These are phyloP conservation scores for Brassica rapa DNA, from an alignment of 345 rosid species.

Conservation along the genomic window DNA sequence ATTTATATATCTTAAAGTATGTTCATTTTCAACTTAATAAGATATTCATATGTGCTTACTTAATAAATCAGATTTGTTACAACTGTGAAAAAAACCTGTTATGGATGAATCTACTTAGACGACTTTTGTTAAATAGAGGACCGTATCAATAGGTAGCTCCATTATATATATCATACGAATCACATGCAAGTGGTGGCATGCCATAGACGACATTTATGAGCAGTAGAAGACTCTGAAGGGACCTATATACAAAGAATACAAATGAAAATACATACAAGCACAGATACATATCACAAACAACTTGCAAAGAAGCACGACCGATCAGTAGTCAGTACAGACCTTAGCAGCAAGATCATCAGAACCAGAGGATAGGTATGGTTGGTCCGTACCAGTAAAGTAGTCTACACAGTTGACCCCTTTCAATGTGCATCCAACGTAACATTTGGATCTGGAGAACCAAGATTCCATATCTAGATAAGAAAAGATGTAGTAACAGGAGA, in stretches of 20 bases:
- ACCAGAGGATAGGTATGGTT: constrained; percentile 73
- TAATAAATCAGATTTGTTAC: no score
- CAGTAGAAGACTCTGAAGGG: constrained; percentile 23
- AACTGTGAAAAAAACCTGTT: no score
- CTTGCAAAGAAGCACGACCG: constrained; percentile 18
- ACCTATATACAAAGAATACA: constrained; percentile 2
- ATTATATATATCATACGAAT: constrained; percentile 8
- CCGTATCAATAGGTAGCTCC: constrained; percentile 7
- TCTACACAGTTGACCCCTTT: constrained; percentile 87
- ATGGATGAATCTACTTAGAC: neutral
- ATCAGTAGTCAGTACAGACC: constrained; percentile 49
- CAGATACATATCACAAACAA: constrained; percentile 13
- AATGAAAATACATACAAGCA: constrained; percentile 15
- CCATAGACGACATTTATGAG: constrained; percentile 59
- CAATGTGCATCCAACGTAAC: constrained; percentile 77
- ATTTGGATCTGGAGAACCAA: constrained; percentile 74
- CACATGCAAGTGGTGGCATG: constrained; percentile 80
- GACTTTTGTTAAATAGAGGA: neutral
- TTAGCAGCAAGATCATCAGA: constrained; percentile 90
- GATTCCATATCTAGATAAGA: constrained; percentile 79
- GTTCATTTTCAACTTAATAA: no score
- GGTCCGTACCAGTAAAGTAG: constrained; percentile 73
- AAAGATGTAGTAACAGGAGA: constrained; percentile 13
- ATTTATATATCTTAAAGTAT: no score
- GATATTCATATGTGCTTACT: no score